Conservation (phyloP, 2,329 filamentous ascomycete genomes). For the Trichophyton rubrum region DNA sequence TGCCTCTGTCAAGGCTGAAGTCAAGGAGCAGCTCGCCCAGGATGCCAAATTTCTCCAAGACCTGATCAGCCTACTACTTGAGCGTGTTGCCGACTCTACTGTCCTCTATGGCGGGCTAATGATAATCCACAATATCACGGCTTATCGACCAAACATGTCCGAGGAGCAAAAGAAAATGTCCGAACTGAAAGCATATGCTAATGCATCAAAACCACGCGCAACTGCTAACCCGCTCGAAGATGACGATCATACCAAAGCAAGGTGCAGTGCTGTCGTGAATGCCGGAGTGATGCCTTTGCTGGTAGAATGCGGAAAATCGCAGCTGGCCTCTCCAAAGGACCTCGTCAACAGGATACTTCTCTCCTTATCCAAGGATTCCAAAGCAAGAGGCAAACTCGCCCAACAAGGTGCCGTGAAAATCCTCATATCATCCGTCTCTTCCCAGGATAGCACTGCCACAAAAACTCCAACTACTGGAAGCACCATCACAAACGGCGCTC, state of each 20-base stretch:
- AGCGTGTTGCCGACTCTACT: conserved; percentile 50
- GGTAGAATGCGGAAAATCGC: conserved; percentile 57
- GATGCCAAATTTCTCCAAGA: conserved; percentile 57
- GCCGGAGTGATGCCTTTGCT: conserved; percentile 66
- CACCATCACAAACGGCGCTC: conserved; percentile 49
- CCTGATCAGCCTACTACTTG: conserved; percentile 43
- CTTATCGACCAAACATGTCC: conserved; percentile 61
- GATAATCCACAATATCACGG: conserved; percentile 72
- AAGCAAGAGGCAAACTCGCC: conserved; percentile 64
- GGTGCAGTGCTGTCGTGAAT: conserved; percentile 68
- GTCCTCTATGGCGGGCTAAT: conserved; percentile 75
- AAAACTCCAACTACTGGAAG: conserved; percentile 27
- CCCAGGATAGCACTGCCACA: conserved; percentile 28
- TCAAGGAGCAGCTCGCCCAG: conserved; percentile 67
- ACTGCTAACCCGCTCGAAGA: conserved; percentile 56
- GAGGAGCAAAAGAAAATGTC: conserved; percentile 88
- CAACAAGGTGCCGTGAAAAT: conserved; percentile 91
- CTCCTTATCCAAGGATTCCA: conserved; percentile 60
- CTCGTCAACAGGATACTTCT: conserved; percentile 67
- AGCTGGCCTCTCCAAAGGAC: conserved; percentile 52
- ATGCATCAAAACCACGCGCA: conserved; percentile 54
- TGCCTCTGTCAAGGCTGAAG: conserved; percentile 68
- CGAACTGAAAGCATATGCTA: conserved; percentile 88
- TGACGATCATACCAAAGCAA: conserved; percentile 58
- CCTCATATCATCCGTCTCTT: conserved; percentile 54